Evolutionary conservation across 805 yeast genomes (phyloP).

Genomic region (Sungouiella blattae): DNA sequence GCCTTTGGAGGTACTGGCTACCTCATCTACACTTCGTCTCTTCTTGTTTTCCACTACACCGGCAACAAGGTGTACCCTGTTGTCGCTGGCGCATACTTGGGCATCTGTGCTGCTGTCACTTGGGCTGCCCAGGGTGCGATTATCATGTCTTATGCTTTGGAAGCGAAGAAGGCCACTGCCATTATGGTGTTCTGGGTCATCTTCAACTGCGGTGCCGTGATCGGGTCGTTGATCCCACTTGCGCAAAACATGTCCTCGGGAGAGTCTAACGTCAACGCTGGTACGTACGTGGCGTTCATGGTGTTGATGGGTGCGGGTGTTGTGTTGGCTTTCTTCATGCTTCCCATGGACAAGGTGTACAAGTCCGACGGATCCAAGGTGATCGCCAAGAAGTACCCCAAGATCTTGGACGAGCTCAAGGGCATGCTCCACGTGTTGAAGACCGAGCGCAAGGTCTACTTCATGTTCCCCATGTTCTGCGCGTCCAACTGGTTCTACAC

Average conservation of each 20-base stretch:
- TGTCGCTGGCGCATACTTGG: slow-evolving; percentile 56
- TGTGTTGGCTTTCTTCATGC: slow-evolving; percentile 40
- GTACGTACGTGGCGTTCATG: slow-evolving; percentile 54
- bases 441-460: slow-evolving; percentile 42
- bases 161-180: slow-evolving; percentile 48
- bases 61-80: slow-evolving; percentile 49
- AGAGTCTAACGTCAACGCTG: slow-evolving; percentile 34
- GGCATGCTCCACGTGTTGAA: slow-evolving; percentile 38
- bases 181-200: slow-evolving; percentile 58
- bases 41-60: slow-evolving; percentile 45
- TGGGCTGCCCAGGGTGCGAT: slow-evolving; percentile 62
- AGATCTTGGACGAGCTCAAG: slow-evolving; percentile 42
- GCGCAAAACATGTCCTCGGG: slow-evolving; percentile 45
- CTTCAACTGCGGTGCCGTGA: slow-evolving; percentile 59
- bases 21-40: slow-evolving; percentile 49
- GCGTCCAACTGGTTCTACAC: slow-evolving; percentile 67
- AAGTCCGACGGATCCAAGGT: slow-evolving; percentile 50
- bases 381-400: slow-evolving; percentile 41
- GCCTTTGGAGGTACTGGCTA: slow-evolving; percentile 56
- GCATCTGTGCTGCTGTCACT: slow-evolving; percentile 50
- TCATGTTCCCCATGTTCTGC: slow-evolving; percentile 59
- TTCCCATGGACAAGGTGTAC: slow-evolving; percentile 49
- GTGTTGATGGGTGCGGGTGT: slow-evolving; percentile 49
- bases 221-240: slow-evolving; percentile 57
- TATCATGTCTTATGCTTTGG: slow-evolving; percentile 56